These are phyloP conservation scores for Brassica juncea DNA, from an alignment of 345 rosid species.

Conservation along the genomic window DNA sequence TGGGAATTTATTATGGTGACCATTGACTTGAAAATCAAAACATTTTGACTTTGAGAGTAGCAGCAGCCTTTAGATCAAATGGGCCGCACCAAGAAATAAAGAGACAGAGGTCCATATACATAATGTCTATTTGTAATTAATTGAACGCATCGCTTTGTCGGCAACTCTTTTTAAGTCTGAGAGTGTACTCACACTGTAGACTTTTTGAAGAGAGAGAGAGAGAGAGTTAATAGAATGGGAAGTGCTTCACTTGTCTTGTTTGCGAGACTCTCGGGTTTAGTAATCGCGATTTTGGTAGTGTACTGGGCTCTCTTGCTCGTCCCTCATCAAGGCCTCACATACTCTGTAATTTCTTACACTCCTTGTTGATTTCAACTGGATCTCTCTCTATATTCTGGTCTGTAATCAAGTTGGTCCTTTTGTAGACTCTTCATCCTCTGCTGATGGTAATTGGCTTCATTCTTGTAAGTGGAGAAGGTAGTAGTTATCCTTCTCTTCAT, in stretches of 20 bases:
- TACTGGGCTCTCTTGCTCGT: conserved; percentile 72
- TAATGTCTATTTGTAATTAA: background rate
- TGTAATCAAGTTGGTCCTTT: background rate
- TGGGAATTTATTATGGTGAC: background rate
- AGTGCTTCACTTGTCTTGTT: conserved; percentile 49
- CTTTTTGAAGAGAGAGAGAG: conserved; percentile 21
- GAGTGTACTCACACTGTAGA: background rate
- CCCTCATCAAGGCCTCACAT: conserved; percentile 54
- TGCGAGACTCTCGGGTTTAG: conserved; percentile 67
- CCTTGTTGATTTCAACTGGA: background rate
- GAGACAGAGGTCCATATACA: background rate
- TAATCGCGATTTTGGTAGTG: conserved; percentile 59
- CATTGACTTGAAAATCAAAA: background rate
- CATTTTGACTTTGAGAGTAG: background rate
- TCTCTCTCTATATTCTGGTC: background rate
- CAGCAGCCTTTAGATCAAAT: conserved; percentile 15
- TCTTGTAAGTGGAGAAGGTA: conserved; percentile 93
- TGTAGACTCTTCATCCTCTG: conserved; percentile 72
- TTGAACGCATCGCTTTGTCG: conserved; percentile 11
- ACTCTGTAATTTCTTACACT: conserved; percentile 48
- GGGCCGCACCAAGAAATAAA: conserved; percentile 18
- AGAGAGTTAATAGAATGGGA: conserved; percentile 20
- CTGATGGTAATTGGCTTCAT: conserved; percentile 96
- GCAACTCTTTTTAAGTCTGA: background rate
- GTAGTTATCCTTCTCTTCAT: background rate